These are phyloP conservation scores for Boletus bicolor DNA, from an alignment of 768 basidiomycete genomes.

Conservation along the genomic window DNA sequence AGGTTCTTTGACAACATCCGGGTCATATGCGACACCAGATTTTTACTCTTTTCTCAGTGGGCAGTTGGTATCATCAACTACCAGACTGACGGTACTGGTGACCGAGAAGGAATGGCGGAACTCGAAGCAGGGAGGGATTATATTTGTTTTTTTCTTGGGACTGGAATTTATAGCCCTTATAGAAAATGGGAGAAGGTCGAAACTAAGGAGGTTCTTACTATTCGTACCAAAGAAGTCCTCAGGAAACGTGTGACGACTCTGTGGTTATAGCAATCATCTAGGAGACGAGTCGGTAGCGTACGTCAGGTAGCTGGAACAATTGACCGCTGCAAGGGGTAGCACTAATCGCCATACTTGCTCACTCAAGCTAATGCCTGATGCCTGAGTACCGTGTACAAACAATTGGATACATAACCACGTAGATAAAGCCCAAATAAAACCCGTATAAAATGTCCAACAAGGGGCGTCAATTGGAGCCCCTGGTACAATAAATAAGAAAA, in stretches of 20 bases:
- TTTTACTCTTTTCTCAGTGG: constrained; percentile 23
- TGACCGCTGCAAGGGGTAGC: too few species aligned
- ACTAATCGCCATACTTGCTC: too few species aligned
- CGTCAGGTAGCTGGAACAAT: too few species aligned
- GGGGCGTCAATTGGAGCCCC: too few species aligned
- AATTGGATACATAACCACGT: too few species aligned
- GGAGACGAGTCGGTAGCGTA: too few species aligned
- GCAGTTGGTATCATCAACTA: constrained; percentile 26
- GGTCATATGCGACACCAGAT: constrained; percentile 16
- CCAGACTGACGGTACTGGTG: constrained; percentile 15
- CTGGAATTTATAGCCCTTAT: constrained; percentile 19
- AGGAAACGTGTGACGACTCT: constrained; percentile 8
- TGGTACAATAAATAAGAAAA: too few species aligned
- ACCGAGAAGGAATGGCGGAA: constrained; percentile 10
- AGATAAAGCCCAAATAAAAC: too few species aligned
- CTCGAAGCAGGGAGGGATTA: constrained; percentile 16
- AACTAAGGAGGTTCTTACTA: constrained; percentile 16
- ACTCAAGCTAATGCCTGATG: too few species aligned
- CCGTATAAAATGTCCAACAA: too few species aligned
- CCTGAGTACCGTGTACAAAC: too few species aligned
- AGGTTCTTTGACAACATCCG: constrained; percentile 17
- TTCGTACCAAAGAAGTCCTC: constrained; percentile 18
- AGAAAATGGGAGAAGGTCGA: constrained; percentile 22
- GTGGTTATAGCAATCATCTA: constrained; percentile 14
- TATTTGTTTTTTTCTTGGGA: constrained; percentile 22